phyloP scores from a whole-genome alignment of 192 early-diverging fungal species.

The Oehlia diaphana region DNA sequence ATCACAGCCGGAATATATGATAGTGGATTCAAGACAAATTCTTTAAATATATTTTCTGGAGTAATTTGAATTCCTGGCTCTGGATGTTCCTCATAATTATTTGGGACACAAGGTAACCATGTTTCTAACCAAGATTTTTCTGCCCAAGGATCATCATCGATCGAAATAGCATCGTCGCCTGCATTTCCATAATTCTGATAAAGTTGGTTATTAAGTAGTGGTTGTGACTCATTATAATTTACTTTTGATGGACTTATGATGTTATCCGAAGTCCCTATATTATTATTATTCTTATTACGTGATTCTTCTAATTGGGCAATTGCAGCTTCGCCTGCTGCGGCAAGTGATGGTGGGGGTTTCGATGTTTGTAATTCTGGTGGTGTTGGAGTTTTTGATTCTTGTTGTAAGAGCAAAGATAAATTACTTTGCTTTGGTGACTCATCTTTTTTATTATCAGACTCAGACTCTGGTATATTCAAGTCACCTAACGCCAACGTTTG shows the following conservation, averaged over 20 bases:
- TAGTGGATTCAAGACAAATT: conserved; percentile 49
- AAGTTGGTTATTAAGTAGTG: neutral
- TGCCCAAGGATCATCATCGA: neutral
- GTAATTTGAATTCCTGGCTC: conserved; percentile 7
- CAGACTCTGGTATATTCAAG: conserved; percentile 25
- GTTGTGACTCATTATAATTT: neutral
- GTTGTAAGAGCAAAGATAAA: conserved; percentile 30
- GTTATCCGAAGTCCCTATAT: too few species aligned
- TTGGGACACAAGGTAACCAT: conserved; percentile 14
- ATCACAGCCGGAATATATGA: conserved; percentile 85
- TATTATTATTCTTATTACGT: neutral
- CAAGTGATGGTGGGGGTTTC: conserved; percentile 3
- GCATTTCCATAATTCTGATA: neutral
- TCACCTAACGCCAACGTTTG: conserved; percentile 42
- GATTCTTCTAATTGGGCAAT: neutral
- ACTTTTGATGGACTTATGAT: neutral
- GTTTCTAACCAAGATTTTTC: conserved; percentile 1
- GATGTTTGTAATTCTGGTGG: neutral
- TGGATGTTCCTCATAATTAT: neutral
- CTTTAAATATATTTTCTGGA: conserved; percentile 12
- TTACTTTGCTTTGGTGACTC: conserved; percentile 19
- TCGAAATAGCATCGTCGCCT: neutral
- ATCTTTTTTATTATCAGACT: conserved; percentile 15
- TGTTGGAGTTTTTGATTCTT: conserved; percentile 13
- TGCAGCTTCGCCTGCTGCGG: neutral